A percentile compares a stretch with the other conserved stretches of the same genome.
These are phyloP conservation scores for Scheffersomyces lignosus DNA, from an alignment of 805 yeast species.

Conservation along the genomic window DNA sequence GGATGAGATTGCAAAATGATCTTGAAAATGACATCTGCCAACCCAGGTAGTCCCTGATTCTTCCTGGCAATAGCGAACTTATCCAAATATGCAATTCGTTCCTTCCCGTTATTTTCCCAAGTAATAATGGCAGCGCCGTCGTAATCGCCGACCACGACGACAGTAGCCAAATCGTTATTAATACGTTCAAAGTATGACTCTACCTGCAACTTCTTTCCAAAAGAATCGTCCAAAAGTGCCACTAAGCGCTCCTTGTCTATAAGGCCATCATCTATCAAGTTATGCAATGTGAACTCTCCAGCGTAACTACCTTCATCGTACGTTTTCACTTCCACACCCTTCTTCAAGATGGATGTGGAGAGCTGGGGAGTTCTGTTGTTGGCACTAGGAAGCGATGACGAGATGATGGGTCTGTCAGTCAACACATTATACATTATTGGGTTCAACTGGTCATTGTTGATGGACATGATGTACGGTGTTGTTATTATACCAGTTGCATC, in stretches of 20 bases:
- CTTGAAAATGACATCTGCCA: slow-evolving; percentile 92
- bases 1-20: slow-evolving; percentile 69
- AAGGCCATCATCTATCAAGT: slow-evolving; percentile 34
- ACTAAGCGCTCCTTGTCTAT: slow-evolving; percentile 61
- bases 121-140: slow-evolving; percentile 95
- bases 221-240: slow-evolving; percentile 72
- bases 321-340: slow-evolving; percentile 63
- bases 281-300: slow-evolving; percentile 39
- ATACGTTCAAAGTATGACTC: slow-evolving; percentile 68
- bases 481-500: slow-evolving; percentile 82
- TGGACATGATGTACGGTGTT: slow-evolving; percentile 72
- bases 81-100: slow-evolving; percentile 74
- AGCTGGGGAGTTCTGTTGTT: slow-evolving; percentile 55
- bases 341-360: slow-evolving; percentile 76
- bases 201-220: slow-evolving; percentile 64
- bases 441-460: slow-evolving; percentile 54
- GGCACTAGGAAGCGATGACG: slow-evolving; percentile 82
- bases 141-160: slow-evolving; percentile 89
- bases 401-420: slow-evolving; percentile 87
- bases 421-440: slow-evolving; percentile 88
- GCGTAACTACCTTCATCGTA: slow-evolving; percentile 28
- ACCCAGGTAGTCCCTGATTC: slow-evolving; percentile 88
- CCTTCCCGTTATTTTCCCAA: slow-evolving; percentile 52
- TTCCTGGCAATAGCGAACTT: slow-evolving; percentile 87
- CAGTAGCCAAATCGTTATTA: slow-evolving; percentile 63